These are phyloP conservation scores for Talaromyces borbonicus DNA, from an alignment of 495 filamentous ascomycete genomes.

Conservation along the genomic window DNA sequence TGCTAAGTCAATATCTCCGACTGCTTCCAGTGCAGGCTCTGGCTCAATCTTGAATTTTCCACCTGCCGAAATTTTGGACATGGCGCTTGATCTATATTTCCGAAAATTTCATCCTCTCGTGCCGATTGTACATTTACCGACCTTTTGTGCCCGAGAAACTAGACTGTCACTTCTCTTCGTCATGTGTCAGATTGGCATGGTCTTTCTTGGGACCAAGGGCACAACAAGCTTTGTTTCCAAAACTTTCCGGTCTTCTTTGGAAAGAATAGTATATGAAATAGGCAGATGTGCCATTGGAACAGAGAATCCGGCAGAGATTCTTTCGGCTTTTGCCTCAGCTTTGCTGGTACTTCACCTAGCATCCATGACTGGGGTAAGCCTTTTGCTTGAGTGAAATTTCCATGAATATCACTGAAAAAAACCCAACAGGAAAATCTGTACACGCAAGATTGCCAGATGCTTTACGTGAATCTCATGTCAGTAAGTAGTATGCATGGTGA, in stretches of 20 bases:
- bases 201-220: conserved; percentile 39
- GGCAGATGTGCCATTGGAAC: conserved; percentile 27
- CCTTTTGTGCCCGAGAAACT: conserved; percentile 38
- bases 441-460: conserved; percentile 37
- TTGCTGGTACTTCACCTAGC: conserved; percentile 40
- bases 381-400: too few species aligned
- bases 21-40: conserved; percentile 9
- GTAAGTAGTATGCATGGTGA: conserved; percentile 18
- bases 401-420: conserved; percentile 14
- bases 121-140: conserved; percentile 42
- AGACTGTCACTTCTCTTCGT: conserved; percentile 31
- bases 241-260: conserved; percentile 31
- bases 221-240: conserved; percentile 36
- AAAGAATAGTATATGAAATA: conserved; percentile 32
- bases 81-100: conserved; percentile 45
- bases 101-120: conserved; percentile 40
- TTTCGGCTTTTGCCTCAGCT: conserved; percentile 38
- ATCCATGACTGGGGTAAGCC: conserved; percentile 38
- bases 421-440: conserved; percentile 31
- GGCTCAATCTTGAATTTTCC: conserved; percentile 30
- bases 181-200: conserved; percentile 45
- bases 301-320: conserved; percentile 25
- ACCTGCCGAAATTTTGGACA: conserved; percentile 44
- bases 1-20: conserved; percentile 17
- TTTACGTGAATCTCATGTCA: conserved; percentile 42